These are phyloP conservation scores for Ceratopteris richardii DNA, from an alignment of 75 land plant species.

Conservation along the genomic window DNA sequence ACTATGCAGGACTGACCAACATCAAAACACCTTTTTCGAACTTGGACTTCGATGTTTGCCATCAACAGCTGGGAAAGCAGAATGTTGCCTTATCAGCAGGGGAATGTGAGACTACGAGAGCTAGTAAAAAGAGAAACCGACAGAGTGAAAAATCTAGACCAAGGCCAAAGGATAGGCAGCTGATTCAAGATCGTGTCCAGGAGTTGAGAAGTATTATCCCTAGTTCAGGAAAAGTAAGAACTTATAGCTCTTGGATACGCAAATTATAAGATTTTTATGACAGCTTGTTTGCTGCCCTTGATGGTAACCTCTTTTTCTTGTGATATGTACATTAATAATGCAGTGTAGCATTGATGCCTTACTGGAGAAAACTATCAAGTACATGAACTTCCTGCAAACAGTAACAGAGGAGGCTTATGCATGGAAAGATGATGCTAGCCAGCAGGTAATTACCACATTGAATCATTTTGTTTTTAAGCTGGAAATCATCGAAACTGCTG, in stretches of 20 bases:
- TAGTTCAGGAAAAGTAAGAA: slow-evolving; percentile 56
- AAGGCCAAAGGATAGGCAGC: slow-evolving; percentile 71
- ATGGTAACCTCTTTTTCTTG: too few species aligned
- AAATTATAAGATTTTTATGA: background rate
- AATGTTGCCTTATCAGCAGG: background rate
- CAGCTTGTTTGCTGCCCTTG: background rate
- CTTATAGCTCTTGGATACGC: background rate
- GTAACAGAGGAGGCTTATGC: slow-evolving; percentile 11
- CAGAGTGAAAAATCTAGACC: slow-evolving; percentile 66
- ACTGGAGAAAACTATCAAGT: slow-evolving; percentile 23
- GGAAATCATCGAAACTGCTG: too few species aligned
- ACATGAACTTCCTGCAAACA: slow-evolving; percentile 16
- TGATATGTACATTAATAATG: too few species aligned
- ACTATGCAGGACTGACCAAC: too few species aligned
- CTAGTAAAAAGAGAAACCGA: slow-evolving; percentile 39
- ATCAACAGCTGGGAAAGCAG: background rate
- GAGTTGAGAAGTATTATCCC: slow-evolving; percentile 69
- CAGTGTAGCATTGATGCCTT: slow-evolving; percentile 30
- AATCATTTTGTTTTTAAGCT: background rate
- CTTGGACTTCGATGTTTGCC: background rate
- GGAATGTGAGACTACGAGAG: slow-evolving; percentile 22
- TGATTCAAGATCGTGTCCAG: slow-evolving; percentile 68
- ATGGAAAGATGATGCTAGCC: slow-evolving; percentile 6
- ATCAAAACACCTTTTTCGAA: background rate
- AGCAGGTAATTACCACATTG: slow-evolving; percentile 4